phyloP scores from a whole-genome alignment of 176 grass and related monocot genomes.

The Aegilops umbellulata region DNA sequence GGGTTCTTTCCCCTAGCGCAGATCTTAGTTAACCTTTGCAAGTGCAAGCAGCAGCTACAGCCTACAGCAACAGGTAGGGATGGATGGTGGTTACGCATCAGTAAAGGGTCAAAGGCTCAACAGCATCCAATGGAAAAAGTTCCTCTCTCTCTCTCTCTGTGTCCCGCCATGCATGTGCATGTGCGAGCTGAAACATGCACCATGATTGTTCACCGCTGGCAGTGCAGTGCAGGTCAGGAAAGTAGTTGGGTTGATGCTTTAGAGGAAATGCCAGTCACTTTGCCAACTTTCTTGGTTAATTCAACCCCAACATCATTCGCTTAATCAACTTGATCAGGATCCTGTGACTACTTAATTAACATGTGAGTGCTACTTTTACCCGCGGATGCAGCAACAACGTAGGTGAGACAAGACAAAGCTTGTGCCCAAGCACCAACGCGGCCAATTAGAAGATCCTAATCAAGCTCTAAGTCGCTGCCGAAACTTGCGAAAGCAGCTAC shows the following conservation, averaged over 20 bases:
- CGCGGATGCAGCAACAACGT: background rate
- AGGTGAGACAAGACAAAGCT: background rate
- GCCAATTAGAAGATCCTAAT: background rate
- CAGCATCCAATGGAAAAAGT: conserved; percentile 30
- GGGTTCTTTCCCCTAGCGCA: background rate
- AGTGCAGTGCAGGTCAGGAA: conserved; percentile 12
- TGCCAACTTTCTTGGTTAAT: conserved; percentile 32
- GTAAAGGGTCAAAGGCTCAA: conserved; percentile 38
- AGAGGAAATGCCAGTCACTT: conserved; percentile 38
- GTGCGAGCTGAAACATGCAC: conserved; percentile 16
- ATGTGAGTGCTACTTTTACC: background rate
- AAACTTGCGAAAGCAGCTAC: conserved; percentile 13
- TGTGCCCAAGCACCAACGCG: background rate
- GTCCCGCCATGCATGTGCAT: background rate
- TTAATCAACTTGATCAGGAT: conserved; percentile 6
- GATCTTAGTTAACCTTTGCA: background rate
- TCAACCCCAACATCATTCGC: conserved; percentile 13
- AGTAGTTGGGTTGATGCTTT: conserved; percentile 41
- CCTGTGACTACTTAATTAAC: background rate
- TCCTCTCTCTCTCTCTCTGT: background rate
- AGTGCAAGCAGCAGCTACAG: background rate
- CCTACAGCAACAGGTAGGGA: background rate
- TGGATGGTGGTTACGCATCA: conserved; percentile 42
- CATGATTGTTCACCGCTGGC: conserved; percentile 42
- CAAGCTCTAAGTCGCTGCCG: background rate